phyloP scores from a whole-genome alignment of 495 filamentous ascomycete genomes.

The Hypoxylon cercidicola region DNA sequence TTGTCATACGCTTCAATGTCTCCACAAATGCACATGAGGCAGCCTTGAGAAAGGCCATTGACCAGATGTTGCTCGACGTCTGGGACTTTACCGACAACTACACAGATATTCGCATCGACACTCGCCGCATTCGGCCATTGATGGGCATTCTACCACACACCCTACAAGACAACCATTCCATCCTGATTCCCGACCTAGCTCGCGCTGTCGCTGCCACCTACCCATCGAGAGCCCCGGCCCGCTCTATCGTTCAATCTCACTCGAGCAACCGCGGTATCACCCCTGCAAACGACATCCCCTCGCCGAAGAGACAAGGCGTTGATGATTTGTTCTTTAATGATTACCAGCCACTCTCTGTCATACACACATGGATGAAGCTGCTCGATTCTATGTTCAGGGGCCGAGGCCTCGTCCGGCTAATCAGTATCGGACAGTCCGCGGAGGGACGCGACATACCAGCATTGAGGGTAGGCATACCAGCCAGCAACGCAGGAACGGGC shows the following conservation, averaged over 20 bases:
- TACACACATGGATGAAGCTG: conserved; percentile 84
- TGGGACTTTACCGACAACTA: conserved; percentile 86
- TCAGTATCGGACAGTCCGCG: conserved; percentile 80
- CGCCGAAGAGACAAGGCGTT: conserved; percentile 44
- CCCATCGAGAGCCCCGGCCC: conserved; percentile 56
- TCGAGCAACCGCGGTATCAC: conserved; percentile 41
- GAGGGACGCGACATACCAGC: conserved; percentile 88
- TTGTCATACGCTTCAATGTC: conserved; percentile 90
- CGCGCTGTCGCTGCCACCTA: conserved; percentile 82
- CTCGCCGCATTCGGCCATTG: conserved; percentile 82
- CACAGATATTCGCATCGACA: conserved; percentile 86
- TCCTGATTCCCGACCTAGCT: conserved; percentile 83
- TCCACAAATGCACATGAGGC: conserved; percentile 73
- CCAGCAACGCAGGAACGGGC: conserved; percentile 51
- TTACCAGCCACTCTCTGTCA: conserved; percentile 83
- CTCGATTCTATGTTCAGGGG: conserved; percentile 81
- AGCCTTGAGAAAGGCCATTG: conserved; percentile 76
- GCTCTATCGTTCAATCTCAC: conserved; percentile 23
- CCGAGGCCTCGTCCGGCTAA: conserved; percentile 76
- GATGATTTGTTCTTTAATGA: conserved; percentile 86
- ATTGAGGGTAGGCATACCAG: conserved; percentile 77
- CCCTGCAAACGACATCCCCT: conserved; percentile 21
- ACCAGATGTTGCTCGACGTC: conserved; percentile 84
- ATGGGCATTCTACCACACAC: conserved; percentile 82
- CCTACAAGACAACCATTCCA: conserved; percentile 75